These are phyloP conservation scores for Coniochaeta sp. DNA, from an alignment of 2,329 filamentous ascomycete genomes.

Conservation along the genomic window DNA sequence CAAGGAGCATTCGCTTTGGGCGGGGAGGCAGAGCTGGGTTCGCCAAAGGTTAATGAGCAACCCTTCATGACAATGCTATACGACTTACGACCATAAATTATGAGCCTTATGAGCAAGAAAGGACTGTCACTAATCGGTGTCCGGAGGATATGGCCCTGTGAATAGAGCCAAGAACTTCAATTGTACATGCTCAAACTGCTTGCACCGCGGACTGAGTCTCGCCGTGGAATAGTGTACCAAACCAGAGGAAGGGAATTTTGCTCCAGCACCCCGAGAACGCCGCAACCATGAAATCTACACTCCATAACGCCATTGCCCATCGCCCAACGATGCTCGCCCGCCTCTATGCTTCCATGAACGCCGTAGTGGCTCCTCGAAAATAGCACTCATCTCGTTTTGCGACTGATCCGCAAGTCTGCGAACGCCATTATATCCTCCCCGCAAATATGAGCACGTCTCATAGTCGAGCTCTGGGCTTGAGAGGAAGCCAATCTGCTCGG, in stretches of 20 bases:
- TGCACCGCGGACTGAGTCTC: neutral
- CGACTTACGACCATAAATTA: neutral
- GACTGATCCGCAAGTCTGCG: neutral
- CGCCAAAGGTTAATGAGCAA: conserved; percentile 30
- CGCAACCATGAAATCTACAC: neutral
- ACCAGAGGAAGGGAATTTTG: neutral
- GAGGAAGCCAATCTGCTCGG: neutral
- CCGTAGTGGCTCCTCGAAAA: neutral
- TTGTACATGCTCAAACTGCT: neutral
- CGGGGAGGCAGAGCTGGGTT: conserved; percentile 47
- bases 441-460: neutral
- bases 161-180: neutral
- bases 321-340: neutral
- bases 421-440: neutral
- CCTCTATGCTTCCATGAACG: neutral
- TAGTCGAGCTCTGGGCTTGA: neutral
- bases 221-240: neutral
- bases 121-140: neutral
- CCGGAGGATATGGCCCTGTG: neutral
- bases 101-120: too few species aligned
- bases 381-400: neutral
- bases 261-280: neutral
- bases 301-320: neutral
- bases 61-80: neutral
- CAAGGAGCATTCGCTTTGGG: conserved; percentile 59